phyloP scores from a whole-genome alignment of 2,329 filamentous ascomycete genomes.

The Ustilaginoidea virens region DNA sequence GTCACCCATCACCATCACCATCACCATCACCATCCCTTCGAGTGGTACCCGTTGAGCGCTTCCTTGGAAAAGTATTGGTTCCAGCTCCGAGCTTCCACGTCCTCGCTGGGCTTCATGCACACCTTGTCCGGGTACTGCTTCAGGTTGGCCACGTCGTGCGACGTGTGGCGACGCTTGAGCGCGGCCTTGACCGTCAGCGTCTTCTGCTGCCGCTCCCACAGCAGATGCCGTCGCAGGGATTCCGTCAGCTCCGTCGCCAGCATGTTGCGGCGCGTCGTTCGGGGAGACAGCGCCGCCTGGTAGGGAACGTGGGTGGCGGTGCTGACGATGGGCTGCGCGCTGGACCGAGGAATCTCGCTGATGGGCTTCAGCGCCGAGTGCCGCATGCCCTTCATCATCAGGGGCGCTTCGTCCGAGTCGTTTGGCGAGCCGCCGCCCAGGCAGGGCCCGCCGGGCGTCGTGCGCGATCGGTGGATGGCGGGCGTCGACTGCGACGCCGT shows the following conservation, averaged over 20 bases:
- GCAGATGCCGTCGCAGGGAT: conserved; percentile 75
- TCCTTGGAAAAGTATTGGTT: conserved; percentile 79
- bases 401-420: conserved; percentile 45
- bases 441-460: conserved; percentile 27
- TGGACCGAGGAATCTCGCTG: conserved; percentile 49
- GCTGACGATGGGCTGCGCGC: conserved; percentile 63
- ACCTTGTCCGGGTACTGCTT: conserved; percentile 61
- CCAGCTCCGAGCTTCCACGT: conserved; percentile 56
- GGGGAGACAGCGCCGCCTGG: conserved; percentile 70
- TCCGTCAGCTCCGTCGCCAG: conserved; percentile 87
- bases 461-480: conserved; percentile 48
- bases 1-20: too few relatives aligned
- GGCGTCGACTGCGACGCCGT: conserved; percentile 52
- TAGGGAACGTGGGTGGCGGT: conserved; percentile 48
- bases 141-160: conserved; percentile 79
- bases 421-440: conserved; percentile 33
- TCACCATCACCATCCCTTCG: conserved; percentile 23
- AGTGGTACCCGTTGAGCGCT: conserved; percentile 35
- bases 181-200: conserved; percentile 77
- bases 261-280: conserved; percentile 91
- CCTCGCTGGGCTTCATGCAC: conserved; percentile 44
- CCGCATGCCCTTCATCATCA: conserved; percentile 47
- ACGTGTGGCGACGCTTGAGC: conserved; percentile 78
- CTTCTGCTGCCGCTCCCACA: conserved; percentile 94
- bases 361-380: conserved; percentile 35